phyloP scores from a whole-genome alignment of 768 basidiomycete genomes.

The Tephrocybe rancida region DNA sequence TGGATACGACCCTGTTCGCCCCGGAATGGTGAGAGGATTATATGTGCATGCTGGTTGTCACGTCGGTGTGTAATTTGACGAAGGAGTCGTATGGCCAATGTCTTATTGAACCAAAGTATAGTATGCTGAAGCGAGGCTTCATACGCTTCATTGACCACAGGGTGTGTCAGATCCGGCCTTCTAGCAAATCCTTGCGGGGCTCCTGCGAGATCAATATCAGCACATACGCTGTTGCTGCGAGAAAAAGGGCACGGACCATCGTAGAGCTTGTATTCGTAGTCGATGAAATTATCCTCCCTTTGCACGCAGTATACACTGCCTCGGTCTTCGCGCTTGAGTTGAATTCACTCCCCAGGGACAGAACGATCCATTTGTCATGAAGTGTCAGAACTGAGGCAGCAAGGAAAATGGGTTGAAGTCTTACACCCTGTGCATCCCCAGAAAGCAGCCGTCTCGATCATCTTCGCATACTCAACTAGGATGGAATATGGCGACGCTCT shows the following conservation, averaged over 20 bases:
- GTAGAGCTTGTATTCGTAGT: constrained; percentile 22
- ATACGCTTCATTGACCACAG: constrained; percentile 22
- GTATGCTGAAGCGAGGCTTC: constrained; percentile 22
- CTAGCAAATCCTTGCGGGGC: constrained; percentile 25
- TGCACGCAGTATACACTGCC: constrained; percentile 19
- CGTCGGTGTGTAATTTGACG: too few species aligned
- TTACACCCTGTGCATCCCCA: constrained; percentile 23
- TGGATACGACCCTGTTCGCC: too few species aligned
- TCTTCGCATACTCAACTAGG: constrained; percentile 17
- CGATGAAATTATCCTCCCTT: constrained; percentile 19
- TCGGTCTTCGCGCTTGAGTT: constrained; percentile 11
- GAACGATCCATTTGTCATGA: neutral
- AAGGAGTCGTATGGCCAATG: constrained; percentile 10
- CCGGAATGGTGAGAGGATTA: too few species aligned
- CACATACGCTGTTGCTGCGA: neutral
- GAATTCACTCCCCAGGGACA: too few species aligned
- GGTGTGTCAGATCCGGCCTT: constrained; percentile 20
- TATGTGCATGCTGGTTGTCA: too few species aligned
- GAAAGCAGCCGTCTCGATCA: constrained; percentile 21
- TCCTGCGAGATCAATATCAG: constrained; percentile 6
- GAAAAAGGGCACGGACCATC: constrained; percentile 12
- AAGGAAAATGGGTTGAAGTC: constrained; percentile 6
- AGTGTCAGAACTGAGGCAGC: neutral
- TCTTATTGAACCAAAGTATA: constrained; percentile 20
- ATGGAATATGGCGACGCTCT: constrained; percentile 20